Base-by-base conservation (phyloP, 2,329 filamentous ascomycete genomes). In the Dactylonectria estremocensis region DNA sequence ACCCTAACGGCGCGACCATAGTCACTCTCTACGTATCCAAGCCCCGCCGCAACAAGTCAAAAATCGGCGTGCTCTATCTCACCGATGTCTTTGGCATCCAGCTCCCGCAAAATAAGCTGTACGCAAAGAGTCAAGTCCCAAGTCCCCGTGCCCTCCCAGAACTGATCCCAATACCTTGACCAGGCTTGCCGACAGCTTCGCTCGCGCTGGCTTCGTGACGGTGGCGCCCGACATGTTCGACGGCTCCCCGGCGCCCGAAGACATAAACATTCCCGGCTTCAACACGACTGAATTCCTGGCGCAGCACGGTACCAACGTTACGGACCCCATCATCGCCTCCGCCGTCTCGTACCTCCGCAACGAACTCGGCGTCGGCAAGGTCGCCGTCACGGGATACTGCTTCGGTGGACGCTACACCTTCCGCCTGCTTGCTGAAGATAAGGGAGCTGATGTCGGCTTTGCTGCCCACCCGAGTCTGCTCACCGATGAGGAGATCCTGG, bases 381-480 rank as follows among this genome's bases (percentile, higher is more conserved):
- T 91, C 49, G 88, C 82, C 2, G 84, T 82, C 0, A 85, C 86
- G 0, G 89, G 89, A 0, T 91, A 91, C 76, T 91, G 89, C 76
- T 91, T 87, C 73, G 89, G 89, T 1, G 89, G 87, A 0, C 85
- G 85, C 48, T 88, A 86, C 70, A 80, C 87, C 6, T 86, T 86
- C 64, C 82, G 89, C 6, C 85, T 85, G 74, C 78, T 89, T 28
- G 84, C 83, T 46, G 77, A 80, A 49, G 86, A 85, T n/a, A 82
- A 83, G 54, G 81, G 80, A 0, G 80, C 87, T 3, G 86, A 90
- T 63, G 89, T 74, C 3, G 89, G 86, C 1, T 92, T 87, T 69
- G 86, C 86, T 3, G 90, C 90, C 3, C 90, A 92, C 74, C 90
- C 90, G 0, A 88, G 85, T 67, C 82, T 89, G 55, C 83, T 91